Evolutionary conservation across 2,329 filamentous ascomycete species (phyloP), one percentile per base, ranked within the genome.

Genomic region (Colletotrichum chrysophilum): DNA sequence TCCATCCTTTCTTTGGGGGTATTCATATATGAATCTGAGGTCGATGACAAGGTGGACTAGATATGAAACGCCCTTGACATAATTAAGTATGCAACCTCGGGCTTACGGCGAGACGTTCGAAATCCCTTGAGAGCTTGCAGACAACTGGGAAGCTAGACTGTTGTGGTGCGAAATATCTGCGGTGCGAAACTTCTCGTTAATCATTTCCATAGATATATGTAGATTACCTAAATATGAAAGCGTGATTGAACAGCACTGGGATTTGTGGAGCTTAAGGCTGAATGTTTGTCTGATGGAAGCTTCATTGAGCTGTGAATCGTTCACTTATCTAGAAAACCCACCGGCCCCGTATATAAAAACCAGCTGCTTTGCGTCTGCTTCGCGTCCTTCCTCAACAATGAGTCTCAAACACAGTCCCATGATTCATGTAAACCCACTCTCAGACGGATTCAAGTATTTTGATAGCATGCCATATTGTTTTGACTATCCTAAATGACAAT

Each of bases 281-380:
- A 0, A 48, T 21, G 0, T 21, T 21, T 6, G 0, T 48, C 5
- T 48, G 10, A 48, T 21, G 5, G 6, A 48, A 48, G 5, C 2
- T 48, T 21, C 43, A 21, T 12, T 7, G 5, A n/a, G 18, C 0
- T 21, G 3, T 4, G 9, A 48, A 21, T 12, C 5, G 1, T 48
- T 13, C 1, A 0, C 1, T 13, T 3, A 5, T 48, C 3, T 1
- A 10, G 18, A 21, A 48, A 3, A 12, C 0, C 2, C 18, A 7
- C 5, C 18, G 4, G 43, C 1, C 3, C 4, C 38, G 4, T 48
- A 4, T 48, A 21, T 21, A 4, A 6, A 12, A 3, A 12, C 0
- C 38, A 48, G 43, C 18, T 48, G 5, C 43, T 7, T 21, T 13
- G 5, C 3, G 9, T 48, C 10, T 3, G 43, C 43, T 21, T 21